Conservation (phyloP, 2,329 filamentous ascomycete genomes). For the Aciculosporium take region DNA sequence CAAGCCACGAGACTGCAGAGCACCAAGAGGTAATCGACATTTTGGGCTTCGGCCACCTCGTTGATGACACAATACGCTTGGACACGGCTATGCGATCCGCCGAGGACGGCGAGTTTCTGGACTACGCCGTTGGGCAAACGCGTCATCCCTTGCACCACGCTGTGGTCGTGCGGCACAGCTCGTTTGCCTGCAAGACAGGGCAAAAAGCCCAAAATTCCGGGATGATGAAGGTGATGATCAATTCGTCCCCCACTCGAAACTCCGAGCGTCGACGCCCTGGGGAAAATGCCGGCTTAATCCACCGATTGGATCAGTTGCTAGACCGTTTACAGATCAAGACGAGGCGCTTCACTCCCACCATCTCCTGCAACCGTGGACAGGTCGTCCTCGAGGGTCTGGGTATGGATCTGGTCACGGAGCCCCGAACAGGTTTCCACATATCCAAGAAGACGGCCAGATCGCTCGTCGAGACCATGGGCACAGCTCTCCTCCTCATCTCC, state of each 20-base stretch:
- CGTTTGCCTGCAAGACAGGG: too few species aligned
- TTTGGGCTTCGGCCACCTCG: not conserved
- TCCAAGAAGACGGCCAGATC: too few species aligned
- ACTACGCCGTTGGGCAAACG: not conserved
- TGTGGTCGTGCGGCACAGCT: not conserved
- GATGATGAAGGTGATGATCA: not conserved
- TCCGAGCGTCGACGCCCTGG: not conserved
- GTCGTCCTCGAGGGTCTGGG: not conserved
- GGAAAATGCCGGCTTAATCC: not conserved
- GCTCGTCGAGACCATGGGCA: not conserved
- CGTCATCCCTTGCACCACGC: not conserved
- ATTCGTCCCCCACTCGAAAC: not conserved
- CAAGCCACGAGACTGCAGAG: not conserved
- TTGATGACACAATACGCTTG: not conserved
- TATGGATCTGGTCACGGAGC: not conserved
- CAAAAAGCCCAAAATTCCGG: not conserved
- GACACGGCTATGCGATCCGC: not conserved
- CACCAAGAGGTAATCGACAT: not conserved
- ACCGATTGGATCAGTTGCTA: not conserved
- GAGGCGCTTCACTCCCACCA: not conserved
- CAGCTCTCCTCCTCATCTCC: not conserved
- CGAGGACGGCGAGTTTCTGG: not conserved
- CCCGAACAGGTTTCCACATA: not conserved
- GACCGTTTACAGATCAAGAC: not conserved
- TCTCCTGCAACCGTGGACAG: not conserved